These are phyloP conservation scores for Zygnema circumcarinatum DNA, from an alignment of 139 green algal genomes.

Conservation along the genomic window DNA sequence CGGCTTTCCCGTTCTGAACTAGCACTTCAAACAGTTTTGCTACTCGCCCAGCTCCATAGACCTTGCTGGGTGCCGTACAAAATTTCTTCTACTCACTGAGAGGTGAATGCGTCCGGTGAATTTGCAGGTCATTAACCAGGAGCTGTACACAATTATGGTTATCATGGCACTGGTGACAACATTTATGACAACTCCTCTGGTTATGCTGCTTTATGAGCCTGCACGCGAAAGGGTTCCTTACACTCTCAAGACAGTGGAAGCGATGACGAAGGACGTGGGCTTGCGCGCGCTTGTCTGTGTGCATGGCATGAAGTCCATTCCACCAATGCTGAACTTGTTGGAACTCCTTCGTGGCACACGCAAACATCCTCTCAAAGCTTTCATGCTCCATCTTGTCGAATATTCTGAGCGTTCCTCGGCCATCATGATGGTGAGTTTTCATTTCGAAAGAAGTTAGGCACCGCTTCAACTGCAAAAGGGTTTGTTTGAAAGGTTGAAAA, in stretches of 20 bases:
- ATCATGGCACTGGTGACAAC: constrained; percentile 62
- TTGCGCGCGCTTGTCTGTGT: constrained; percentile 53
- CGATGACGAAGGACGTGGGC: background rate
- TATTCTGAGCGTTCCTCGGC: constrained; percentile 51
- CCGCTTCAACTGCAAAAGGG: background rate
- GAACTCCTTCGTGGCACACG: constrained; percentile 37
- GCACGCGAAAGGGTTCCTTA: constrained; percentile 42
- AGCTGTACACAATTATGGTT: constrained; percentile 60
- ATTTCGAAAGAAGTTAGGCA: background rate
- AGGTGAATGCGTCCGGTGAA: no score
- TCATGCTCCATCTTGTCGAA: constrained; percentile 52
- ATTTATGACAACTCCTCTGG: constrained; percentile 58
- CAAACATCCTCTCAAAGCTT: constrained; percentile 38
- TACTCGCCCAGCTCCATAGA: no score
- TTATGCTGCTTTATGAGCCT: constrained; percentile 60
- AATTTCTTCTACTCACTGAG: no score
- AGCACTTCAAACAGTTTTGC: no score
- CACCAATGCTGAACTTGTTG: constrained; percentile 49
- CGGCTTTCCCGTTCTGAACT: no score
- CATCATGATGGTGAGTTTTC: constrained; percentile 55
- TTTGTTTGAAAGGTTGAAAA: background rate
- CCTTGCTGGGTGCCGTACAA: no score
- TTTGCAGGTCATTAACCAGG: constrained; percentile 48
- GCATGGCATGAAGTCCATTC: constrained; percentile 60
- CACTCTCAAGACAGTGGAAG: constrained; percentile 32